Evolutionary conservation across 2,329 filamentous ascomycete species (phyloP), one percentile per base, ranked within the genome.

Genomic region (Ascochyta viciae-villosae): DNA sequence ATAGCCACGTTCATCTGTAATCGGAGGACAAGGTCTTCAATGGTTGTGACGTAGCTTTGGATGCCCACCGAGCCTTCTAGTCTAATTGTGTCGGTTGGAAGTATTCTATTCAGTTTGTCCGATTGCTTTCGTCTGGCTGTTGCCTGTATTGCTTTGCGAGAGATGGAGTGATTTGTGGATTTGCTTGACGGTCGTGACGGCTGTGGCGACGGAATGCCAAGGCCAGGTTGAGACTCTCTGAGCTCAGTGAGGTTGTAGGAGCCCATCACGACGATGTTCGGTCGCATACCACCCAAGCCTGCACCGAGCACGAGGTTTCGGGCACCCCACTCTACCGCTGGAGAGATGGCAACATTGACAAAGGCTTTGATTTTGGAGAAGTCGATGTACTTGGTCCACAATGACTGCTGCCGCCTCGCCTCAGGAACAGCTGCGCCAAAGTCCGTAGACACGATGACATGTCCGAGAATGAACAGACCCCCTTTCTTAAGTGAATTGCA

Each of bases 401-500:
- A 86, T 12, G 86, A 84, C 71, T 96, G 91, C 70, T 96, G 91
- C 19, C 89, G 81, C 59, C 90, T 89, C 3, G 90, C 91, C 74
- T 96, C 92, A 5, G 90, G 86, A 8, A 96, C 89, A 4, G 91
- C 89, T 3, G 84, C 83, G 19, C 85, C 85, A 67, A 96, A 96
- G 70, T 96, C 89, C 57, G 91, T 84, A 0, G 90, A 92, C 3
- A 96, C 91, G 56, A 96, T 92, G 39, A 96, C 90, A 74, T 96
- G 92, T 0, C 91, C 92, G 1, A 96, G 81, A 9, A 96, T 90
- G 72, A 95, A 96, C 1, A 96, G 75, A 0, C 87, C 88, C 0
- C 92, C 92, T 68, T 96, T 96, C 73, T 96, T 96, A 72, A 96
- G 79, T 0, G 91, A 92, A 73, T 96, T 96, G 76, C 92, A 96